Percentiles rank a stretch among this genome's conserved stretches.
phyloP scores from a whole-genome alignment of 345 rosid genomes.

The Durio zibethinus region DNA sequence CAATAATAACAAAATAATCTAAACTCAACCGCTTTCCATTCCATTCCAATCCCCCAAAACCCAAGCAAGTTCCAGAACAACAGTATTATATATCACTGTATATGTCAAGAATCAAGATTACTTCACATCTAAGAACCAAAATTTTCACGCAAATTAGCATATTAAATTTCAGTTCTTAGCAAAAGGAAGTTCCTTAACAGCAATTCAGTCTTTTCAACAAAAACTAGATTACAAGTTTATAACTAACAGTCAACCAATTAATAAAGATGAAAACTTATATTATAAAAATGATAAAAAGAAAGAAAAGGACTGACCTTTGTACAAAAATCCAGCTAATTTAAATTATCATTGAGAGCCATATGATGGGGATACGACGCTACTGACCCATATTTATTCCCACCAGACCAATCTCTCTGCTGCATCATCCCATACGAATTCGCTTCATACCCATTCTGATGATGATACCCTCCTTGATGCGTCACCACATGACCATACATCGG shows the following conservation, averaged over 20 bases:
- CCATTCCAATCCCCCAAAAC: background rate
- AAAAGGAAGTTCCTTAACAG: background rate
- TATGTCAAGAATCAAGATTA: background rate
- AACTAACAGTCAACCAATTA: background rate
- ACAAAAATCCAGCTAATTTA: constrained; percentile 17
- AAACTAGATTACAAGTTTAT: background rate
- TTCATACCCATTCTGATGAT: constrained; percentile 44
- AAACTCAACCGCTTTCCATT: background rate
- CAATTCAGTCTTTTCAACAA: background rate
- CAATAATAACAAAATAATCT: background rate
- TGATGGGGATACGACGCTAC: constrained; percentile 49
- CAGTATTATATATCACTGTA: background rate
- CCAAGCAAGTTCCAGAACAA: background rate
- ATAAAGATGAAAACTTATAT: background rate
- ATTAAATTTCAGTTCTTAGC: background rate
- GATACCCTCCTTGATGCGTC: constrained; percentile 41
- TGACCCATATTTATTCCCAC: constrained; percentile 57
- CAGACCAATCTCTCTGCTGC: constrained; percentile 62
- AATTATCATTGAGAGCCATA: constrained; percentile 53
- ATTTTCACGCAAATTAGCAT: background rate
- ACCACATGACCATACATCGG: constrained; percentile 65
- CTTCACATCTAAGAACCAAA: background rate
- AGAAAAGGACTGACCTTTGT: constrained; percentile 9
- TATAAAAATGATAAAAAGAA: background rate
- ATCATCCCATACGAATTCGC: constrained; percentile 49